phyloP scores from a whole-genome alignment of 352 stramenopile genomes.

The Pythium monospermum region DNA sequence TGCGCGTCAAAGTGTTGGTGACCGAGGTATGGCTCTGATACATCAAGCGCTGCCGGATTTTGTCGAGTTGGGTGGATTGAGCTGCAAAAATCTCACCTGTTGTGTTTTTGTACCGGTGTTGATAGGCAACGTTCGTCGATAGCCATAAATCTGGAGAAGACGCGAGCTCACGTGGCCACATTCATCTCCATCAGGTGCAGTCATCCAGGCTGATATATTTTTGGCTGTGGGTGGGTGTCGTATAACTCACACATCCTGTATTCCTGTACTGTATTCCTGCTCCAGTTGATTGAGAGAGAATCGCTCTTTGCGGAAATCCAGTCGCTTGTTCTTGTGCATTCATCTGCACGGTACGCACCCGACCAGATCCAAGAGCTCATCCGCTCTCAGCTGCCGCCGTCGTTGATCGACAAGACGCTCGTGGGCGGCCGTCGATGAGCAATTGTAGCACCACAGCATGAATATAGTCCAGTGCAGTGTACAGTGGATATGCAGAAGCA shows the following conservation, averaged over 20 bases:
- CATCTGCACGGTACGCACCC: conserved; percentile 55
- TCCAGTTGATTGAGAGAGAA: conserved; percentile 36
- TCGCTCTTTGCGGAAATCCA: conserved; percentile 43
- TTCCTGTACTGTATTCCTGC: neutral
- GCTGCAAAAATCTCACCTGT: neutral
- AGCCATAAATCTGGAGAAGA: conserved; percentile 38
- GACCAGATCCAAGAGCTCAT: conserved; percentile 32
- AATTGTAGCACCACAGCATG: too few species aligned
- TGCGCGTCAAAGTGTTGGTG: conserved; percentile 64
- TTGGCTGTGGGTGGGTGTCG: neutral
- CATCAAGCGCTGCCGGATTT: neutral
- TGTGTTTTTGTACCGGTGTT: neutral
- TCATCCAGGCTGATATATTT: conserved; percentile 1
- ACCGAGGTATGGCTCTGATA: conserved; percentile 72
- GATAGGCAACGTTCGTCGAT: conserved; percentile 62
- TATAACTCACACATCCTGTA: neutral
- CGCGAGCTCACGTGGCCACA: conserved; percentile 56
- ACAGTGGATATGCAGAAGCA: too few species aligned
- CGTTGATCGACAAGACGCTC: conserved; percentile 43
- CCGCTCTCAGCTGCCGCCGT: conserved; percentile 24
- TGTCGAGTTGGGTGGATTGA: neutral
- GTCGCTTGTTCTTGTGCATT: conserved; percentile 66
- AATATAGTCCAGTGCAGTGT: too few species aligned
- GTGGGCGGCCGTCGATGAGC: conserved; percentile 11
- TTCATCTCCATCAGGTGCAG: conserved; percentile 65